Evolutionary conservation across 345 rosid species (phyloP), one percentile per base, ranked within the genome.

Genomic region (Lenwebbia sp.): DNA sequence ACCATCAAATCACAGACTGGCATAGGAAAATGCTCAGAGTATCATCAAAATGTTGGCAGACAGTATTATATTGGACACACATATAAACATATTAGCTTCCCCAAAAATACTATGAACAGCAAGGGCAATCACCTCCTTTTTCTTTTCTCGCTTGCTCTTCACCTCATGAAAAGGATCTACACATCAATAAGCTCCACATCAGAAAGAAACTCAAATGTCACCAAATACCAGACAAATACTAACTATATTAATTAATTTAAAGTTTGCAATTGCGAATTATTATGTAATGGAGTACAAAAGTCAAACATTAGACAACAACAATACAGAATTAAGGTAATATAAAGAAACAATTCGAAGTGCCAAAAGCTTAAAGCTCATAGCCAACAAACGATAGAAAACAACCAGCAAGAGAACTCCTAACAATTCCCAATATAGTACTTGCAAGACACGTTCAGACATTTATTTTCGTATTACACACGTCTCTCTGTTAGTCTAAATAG

Each of bases 91-190:
- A 82, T 26, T n/a, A 17, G 84, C 84, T 50, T 53, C 84, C 56
- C 84, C 54, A n/a, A 47, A 82, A 53, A 13, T 83, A 50, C 23
- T 30, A 49, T 9, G 57, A 15, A 83, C 40, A 30, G 44, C 84
- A 53, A 74, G 50, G 76, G 65, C 74, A 88, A 91, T 56, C 84
- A 95, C 99, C 98, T 95, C 98, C 89, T 96, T 97, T 91, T 93
- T 93, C 93, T 94, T 96, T 76, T 96, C 99, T 84, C 98, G 92
- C 87, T 96, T 97, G 93, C 99, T 97, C 95, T 94, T 97, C 89
- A 97, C 99, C 92, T 96, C 98, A 41, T 86, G 99, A 89, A 97
- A 97, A 86, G 99, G 96, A 94, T 96, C 99, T 97, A 88, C 84
- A 92, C 4, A 87, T 65, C 84, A 82, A 84, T 85, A 87, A 83